Evolutionary conservation across 1,284 basidiomycete genomes (phyloP), one percentile per base, ranked within the genome.

Genomic region (Pseudozyma tsukubaensis): DNA sequence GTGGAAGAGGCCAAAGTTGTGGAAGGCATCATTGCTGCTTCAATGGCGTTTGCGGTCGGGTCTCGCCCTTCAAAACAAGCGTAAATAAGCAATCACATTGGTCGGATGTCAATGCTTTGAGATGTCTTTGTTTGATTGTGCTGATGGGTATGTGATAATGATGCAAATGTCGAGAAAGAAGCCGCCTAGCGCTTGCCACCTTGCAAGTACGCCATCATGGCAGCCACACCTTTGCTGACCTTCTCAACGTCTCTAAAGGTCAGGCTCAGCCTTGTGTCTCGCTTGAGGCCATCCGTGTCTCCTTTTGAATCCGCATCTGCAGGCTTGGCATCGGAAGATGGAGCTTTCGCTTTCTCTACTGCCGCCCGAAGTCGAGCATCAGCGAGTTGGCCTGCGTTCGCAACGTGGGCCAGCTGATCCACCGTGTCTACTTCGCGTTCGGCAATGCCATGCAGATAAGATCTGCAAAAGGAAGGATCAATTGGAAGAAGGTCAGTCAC

Each of bases 201-300:
- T 50, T 68, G 65, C 50, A 72, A 43, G 40, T 59, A 66, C 1
- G 71, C 75, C 63, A 75, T 72, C 69, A 78, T 70, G 12, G 56
- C 65, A 35, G 63, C 67, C 11, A 79, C 71, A 2, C 78, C 80
- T 62, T 78, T 79, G 56, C 76, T 75, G 18, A 83, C 82, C 39
- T 71, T 77, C 39, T 83, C 78, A 0, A 94, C 92, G 79, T 92
- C 92, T 50, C 94, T 88, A 84, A 93, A 97, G 1, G 94, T 97
- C 79, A 97, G 85, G 85, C 93, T 96, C 58, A 92, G 89, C 78
- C 94, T 86, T 34, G 88, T 88, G 8, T 86, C 86, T 70, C 94
- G 87, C 65, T 84, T 83, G 79, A 93, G 86, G 16, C 57, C 40
- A 29, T 83, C 48, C 14, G 29, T 44, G 6, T 54, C 47, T 24